phyloP scores from a whole-genome alignment of 371 early-diverging fungal genomes.

The Vittaforma corneae region DNA sequence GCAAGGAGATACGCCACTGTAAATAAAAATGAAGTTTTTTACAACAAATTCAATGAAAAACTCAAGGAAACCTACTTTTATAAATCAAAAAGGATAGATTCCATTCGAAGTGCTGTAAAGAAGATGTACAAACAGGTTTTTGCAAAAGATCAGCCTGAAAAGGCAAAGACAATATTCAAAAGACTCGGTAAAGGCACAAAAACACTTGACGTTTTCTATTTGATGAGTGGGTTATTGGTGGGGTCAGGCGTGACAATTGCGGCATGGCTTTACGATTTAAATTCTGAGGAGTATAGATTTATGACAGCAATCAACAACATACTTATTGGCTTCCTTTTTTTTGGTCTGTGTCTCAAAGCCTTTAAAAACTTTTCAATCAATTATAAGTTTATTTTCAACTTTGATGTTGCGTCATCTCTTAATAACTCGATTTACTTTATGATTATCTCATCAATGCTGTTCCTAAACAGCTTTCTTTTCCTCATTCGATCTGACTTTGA shows the following conservation, averaged over 20 bases:
- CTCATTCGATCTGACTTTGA: neutral
- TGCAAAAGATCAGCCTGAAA: constrained; percentile 40
- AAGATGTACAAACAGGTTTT: constrained; percentile 46
- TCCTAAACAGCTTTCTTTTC: constrained; percentile 4
- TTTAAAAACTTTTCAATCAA: constrained; percentile 53
- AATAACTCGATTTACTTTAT: constrained; percentile 46
- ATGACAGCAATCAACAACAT: constrained; percentile 9
- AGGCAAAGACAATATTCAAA: constrained; percentile 42
- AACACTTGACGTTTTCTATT: constrained; percentile 3
- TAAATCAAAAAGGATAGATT: constrained; percentile 32
- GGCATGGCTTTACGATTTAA: neutral
- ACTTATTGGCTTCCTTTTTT: constrained; percentile 20
- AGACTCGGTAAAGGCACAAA: constrained; percentile 14
- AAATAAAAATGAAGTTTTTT: constrained; percentile 18
- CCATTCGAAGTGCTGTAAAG: constrained; percentile 34
- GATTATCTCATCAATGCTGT: constrained; percentile 11
- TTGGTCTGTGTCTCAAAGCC: constrained; percentile 48
- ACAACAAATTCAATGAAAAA: constrained; percentile 16
- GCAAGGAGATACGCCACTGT: constrained; percentile 47
- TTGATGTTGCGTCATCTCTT: constrained; percentile 43
- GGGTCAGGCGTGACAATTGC: neutral
- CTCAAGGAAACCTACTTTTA: constrained; percentile 28
- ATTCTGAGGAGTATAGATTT: constrained; percentile 10
- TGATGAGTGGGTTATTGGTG: neutral
- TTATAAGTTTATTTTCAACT: constrained; percentile 56